Evolutionary conservation across 495 filamentous ascomycete species (phyloP), one percentile per base, ranked within the genome.

Genomic region (Tetracladium marchalianum): DNA sequence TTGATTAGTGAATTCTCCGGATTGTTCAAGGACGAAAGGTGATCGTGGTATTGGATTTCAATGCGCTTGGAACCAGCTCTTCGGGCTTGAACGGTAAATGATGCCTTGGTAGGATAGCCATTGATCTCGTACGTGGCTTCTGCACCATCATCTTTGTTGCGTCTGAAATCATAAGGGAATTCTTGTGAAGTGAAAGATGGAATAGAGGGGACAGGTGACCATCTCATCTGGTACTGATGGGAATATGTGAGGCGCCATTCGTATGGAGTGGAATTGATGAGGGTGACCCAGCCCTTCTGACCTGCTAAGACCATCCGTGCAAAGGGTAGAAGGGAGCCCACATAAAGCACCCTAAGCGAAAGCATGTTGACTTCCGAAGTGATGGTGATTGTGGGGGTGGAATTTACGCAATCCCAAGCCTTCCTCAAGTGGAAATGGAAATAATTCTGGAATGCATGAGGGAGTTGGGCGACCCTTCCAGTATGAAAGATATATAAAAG

Each of bases 231-330:
- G 36, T 65, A 61, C 4, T 48, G 47, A 33, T 61, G 54, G 0
- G 42, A 49, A 43, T 49, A 40, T 6, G 51, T 46, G n/a, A 65
- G 44, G 4, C 35, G 49, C 55, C 62, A 51, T 34, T 58, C 51
- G 43, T 65, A 58, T 0, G 62, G 62, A 2, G 60, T 60, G 10
- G 51, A 51, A 51, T 65, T 65, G 16, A 63, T 57, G 9, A 65
- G 46, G 6, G 54, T 52, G 35, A 63, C 36, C 47, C 50, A 61
- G 35, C 58, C 58, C 16, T 46, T 50, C 13, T 41, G 44, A 18
- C 52, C 53, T 35, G 51, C 31, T n/a, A 9, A 24, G 1, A 39
- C 50, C 18, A 31, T 19, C n/a, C 32, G 22, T 27, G 22, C 22
- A 27, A 27, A 27, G 22, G 22, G 7, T 3, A 27, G 22, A 27